Conservation (phyloP, 805 yeast species). For the Wickerhamiella nectarea region DNA sequence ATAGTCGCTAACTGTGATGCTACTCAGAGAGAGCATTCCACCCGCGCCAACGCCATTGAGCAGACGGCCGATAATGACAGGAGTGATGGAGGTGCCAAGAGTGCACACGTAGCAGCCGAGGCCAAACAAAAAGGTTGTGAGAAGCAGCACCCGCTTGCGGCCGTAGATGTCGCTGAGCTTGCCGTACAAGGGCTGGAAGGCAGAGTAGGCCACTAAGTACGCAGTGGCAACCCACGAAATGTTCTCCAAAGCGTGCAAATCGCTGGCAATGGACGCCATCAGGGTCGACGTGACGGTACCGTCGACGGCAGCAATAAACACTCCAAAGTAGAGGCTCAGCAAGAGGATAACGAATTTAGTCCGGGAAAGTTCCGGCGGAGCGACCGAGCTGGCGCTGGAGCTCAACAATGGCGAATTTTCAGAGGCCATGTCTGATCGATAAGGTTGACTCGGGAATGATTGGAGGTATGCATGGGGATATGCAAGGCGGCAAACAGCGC, state of each 20-base stretch:
- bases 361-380: not conserved
- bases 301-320: conserved; percentile 41
- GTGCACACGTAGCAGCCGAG: conserved; percentile 42
- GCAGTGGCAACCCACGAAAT: conserved; percentile 64
- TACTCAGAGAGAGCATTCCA: conserved; percentile 61
- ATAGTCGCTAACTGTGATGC: conserved; percentile 64
- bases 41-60: conserved; percentile 89
- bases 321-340: conserved; percentile 23
- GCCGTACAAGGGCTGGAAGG: conserved; percentile 65
- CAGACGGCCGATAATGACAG: conserved; percentile 59
- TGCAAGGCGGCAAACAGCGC: no score
- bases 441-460: not conserved
- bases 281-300: conserved; percentile 48
- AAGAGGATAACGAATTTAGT: conserved; percentile 6
- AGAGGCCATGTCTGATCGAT: not conserved
- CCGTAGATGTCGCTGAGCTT: conserved; percentile 48
- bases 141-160: conserved; percentile 29
- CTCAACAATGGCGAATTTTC: not conserved
- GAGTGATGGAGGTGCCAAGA: conserved; percentile 36
- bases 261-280: conserved; percentile 45
- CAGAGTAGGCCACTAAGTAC: conserved; percentile 52
- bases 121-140: conserved; percentile 32
- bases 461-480: no score
- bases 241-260: conserved; percentile 37
- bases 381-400: not conserved